These are phyloP conservation scores for Hyparrhenia diplandra DNA, from an alignment of 176 grass and related monocot genomes.

Conservation along the genomic window DNA sequence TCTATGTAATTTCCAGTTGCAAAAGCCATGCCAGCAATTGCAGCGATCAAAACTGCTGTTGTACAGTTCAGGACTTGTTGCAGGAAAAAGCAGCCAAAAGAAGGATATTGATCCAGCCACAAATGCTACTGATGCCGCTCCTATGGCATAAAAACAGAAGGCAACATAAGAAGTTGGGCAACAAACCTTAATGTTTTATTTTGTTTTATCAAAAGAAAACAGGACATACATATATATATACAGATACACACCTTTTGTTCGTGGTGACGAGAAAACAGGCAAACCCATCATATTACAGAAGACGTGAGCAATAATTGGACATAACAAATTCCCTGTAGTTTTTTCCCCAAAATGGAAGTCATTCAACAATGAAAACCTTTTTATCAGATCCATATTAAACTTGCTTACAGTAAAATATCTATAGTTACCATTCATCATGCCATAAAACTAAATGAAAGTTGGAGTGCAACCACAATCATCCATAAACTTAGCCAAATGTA, in stretches of 20 bases:
- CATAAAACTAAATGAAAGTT: constrained; percentile 3
- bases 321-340: constrained; percentile 54
- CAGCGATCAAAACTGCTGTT: constrained; percentile 46
- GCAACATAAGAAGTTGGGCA: constrained; percentile 2
- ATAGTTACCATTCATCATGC: not conserved
- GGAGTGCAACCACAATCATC: not conserved
- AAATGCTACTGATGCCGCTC: constrained; percentile 58
- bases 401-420: not conserved
- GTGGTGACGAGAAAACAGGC: constrained; percentile 48
- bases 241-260: constrained; percentile 48
- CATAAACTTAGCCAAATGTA: not conserved
- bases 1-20: constrained; percentile 51
- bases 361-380: constrained; percentile 3
- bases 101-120: constrained; percentile 51
- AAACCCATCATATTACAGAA: constrained; percentile 93
- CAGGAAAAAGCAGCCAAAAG: constrained; percentile 67
- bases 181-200: not conserved
- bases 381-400: constrained; percentile 15
- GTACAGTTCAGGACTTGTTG: constrained; percentile 58
- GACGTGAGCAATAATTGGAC: constrained; percentile 78
- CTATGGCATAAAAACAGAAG: constrained; percentile 40
- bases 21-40: constrained; percentile 81
- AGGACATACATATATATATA: not conserved
- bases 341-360: not conserved
- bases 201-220: not conserved